Conservation (phyloP, 306 rosid genomes). For the Acacia acuminata region DNA sequence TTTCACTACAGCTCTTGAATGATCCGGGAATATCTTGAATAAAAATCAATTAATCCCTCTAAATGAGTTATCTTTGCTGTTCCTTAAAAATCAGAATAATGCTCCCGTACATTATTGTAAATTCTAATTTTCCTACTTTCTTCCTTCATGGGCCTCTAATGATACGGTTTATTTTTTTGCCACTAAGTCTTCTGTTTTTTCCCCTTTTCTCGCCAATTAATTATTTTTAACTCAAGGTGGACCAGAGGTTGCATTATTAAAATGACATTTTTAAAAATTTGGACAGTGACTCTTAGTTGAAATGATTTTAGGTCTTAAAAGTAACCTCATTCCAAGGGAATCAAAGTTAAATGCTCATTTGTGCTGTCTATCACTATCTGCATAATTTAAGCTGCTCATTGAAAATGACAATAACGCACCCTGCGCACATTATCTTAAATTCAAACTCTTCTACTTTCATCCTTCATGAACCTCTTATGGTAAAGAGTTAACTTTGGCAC, state of each 20-base stretch:
- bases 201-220: background rate
- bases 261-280: background rate
- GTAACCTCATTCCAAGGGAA: background rate
- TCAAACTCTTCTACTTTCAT: constrained; percentile 1
- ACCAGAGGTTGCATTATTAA: background rate
- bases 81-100: constrained; percentile 4
- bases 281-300: background rate
- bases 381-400: background rate
- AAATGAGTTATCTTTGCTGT: background rate
- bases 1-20: background rate
- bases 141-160: background rate
- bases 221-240: background rate
- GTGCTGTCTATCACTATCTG: background rate
- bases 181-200: background rate
- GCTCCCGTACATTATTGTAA: background rate
- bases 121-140: background rate
- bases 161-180: background rate
- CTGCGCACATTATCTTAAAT: background rate
- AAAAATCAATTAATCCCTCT: background rate
- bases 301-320: background rate
- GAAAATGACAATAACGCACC: background rate
- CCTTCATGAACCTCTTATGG: background rate
- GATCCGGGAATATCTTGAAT: background rate
- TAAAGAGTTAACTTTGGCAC: background rate
- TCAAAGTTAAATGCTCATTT: background rate